These are phyloP conservation scores for Streptanthus diversifolius DNA, from an alignment of 345 rosid genomes.

Conservation along the genomic window DNA sequence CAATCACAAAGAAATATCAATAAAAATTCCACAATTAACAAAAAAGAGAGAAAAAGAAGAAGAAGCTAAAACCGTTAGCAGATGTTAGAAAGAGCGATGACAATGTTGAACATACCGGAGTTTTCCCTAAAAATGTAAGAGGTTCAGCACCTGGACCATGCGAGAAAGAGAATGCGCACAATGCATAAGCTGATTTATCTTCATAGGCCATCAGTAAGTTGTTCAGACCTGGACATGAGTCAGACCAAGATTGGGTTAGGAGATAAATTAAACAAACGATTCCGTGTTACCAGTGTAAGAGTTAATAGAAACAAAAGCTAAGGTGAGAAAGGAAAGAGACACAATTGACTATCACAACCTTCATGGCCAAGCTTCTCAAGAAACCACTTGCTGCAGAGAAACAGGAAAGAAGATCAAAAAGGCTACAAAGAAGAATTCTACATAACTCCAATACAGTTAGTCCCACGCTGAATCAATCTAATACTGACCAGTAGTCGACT, in stretches of 20 bases:
- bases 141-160: conserved; percentile 75
- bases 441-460: neutral
- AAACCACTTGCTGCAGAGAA: conserved; percentile 82
- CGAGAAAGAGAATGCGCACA: conserved; percentile 83
- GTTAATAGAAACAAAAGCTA: neutral
- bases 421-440: conserved; percentile 6
- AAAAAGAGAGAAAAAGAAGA: too few species aligned
- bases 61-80: neutral
- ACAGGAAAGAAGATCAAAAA: conserved; percentile 16
- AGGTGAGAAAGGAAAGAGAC: neutral
- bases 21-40: neutral
- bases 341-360: conserved; percentile 47
- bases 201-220: conserved; percentile 85
- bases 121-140: conserved; percentile 68
- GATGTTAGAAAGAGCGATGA: neutral
- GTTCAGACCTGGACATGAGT: conserved; percentile 55
- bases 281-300: neutral
- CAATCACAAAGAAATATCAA: conserved; percentile 21
- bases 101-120: conserved; percentile 48
- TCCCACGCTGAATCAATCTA: neutral
- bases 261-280: too few species aligned
- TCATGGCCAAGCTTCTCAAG: conserved; percentile 86
- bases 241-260: neutral
- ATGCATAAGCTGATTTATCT: conserved; percentile 89
- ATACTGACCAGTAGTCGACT: neutral